Percentiles rank a stretch among this genome's conserved stretches.
Conservation (phyloP, 2,329 filamentous ascomycete genomes). For the Xylariaceae sp. region DNA sequence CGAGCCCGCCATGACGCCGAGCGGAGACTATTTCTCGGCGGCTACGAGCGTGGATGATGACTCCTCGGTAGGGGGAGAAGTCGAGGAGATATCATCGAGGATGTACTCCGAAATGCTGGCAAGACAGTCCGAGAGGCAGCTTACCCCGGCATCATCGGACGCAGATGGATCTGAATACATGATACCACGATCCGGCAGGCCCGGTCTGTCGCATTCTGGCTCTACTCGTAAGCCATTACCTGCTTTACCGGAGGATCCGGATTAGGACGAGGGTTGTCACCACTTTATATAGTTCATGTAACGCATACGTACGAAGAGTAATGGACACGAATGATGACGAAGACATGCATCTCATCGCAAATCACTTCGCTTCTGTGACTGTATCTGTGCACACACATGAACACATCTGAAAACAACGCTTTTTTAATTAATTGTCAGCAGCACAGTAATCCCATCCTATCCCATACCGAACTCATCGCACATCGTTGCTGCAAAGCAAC, state of each 20-base stretch:
- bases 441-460: neutral
- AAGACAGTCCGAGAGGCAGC: constrained; percentile 37
- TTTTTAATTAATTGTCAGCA: constrained; percentile 2
- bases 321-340: constrained; percentile 23
- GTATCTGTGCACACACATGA: too few species aligned
- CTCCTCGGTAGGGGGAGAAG: constrained; percentile 1
- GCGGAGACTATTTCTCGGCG: constrained; percentile 37
- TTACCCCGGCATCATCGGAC: constrained; percentile 38
- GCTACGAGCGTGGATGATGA: constrained; percentile 27
- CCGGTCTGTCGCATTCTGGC: constrained; percentile 29
- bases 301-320: constrained; percentile 10
- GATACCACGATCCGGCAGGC: constrained; percentile 28
- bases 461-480: constrained; percentile 13
- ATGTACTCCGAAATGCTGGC: constrained; percentile 34
- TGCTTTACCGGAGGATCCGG: constrained; percentile 49
- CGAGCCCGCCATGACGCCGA: constrained; percentile 40
- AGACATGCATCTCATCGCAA: neutral
- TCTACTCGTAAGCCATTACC: constrained; percentile 52
- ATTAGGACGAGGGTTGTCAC: too few species aligned
- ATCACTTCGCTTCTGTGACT: neutral
- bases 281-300: too few species aligned
- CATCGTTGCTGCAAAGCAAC: neutral
- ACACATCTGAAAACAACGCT: constrained; percentile 14
- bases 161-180: constrained; percentile 24
- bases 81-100: constrained; percentile 8